Evolutionary conservation across 2,329 filamentous ascomycete genomes (phyloP).

Genomic region (Microcyclosporella mali): DNA sequence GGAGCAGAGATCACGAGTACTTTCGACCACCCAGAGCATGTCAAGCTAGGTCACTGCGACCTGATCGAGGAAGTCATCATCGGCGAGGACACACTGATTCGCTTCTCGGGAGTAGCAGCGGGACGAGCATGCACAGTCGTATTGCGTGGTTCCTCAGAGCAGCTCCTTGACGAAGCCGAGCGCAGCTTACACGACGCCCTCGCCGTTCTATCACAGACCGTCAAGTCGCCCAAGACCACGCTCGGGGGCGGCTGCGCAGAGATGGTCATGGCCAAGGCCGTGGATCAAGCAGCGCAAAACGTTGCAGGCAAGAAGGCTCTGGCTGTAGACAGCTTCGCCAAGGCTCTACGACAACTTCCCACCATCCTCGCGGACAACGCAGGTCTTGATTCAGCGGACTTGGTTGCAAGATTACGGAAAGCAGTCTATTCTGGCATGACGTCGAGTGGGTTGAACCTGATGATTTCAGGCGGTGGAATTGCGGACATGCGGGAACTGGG

Average conservation of each 20-base stretch:
- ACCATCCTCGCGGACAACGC: conserved; percentile 98
- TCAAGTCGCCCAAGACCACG: conserved; percentile 88
- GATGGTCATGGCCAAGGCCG: conserved; percentile 98
- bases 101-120: conserved; percentile 91
- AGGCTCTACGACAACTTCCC: conserved; percentile 83
- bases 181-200: conserved; percentile 92
- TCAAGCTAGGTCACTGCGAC: conserved; percentile 93
- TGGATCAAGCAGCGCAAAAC: conserved; percentile 86
- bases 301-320: conserved; percentile 95
- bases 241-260: conserved; percentile 93
- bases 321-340: conserved; percentile 83
- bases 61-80: conserved; percentile 97
- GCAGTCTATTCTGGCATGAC: conserved; percentile 92
- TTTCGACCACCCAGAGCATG: conserved; percentile 94
- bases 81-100: conserved; percentile 93
- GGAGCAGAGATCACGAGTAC: conserved; percentile 96
- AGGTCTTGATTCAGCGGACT: conserved; percentile 87
- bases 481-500: conserved; percentile 93
- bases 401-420: conserved; percentile 85
- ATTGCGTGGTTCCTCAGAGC: conserved; percentile 89
- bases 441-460: conserved; percentile 82
- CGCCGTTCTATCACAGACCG: conserved; percentile 92
- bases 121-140: conserved; percentile 96
- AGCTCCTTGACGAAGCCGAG: conserved; percentile 94
- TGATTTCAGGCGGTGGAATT: conserved; percentile 84